phyloP scores from a whole-genome alignment of 2,329 filamentous ascomycete species.

The Monilinia fructicola region DNA sequence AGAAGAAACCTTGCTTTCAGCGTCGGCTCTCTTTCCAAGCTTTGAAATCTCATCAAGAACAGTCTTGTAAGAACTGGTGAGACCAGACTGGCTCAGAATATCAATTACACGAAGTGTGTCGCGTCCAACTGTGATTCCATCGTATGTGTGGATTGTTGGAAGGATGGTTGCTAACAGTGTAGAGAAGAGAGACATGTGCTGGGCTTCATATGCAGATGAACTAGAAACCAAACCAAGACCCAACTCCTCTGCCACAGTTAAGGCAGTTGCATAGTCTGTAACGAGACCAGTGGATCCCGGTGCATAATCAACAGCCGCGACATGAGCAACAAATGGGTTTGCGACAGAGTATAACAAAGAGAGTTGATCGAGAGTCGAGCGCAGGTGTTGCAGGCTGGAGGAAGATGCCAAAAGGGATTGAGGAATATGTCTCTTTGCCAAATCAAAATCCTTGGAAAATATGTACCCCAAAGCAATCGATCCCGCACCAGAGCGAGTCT shows the following conservation, averaged over 20 bases:
- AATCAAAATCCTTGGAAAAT: conserved; percentile 94
- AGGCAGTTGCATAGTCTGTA: conserved; percentile 79
- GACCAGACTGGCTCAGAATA: conserved; percentile 68
- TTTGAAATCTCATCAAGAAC: conserved; percentile 61
- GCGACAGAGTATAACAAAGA: conserved; percentile 87
- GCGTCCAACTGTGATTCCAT: conserved; percentile 77
- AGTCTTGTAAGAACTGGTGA: conserved; percentile 67
- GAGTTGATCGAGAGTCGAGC: conserved; percentile 84
- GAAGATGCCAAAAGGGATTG: conserved; percentile 89
- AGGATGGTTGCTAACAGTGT: conserved; percentile 75
- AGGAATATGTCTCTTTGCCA: conserved; percentile 85
- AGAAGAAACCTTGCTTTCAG: conserved; percentile 68
- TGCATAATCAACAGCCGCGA: conserved; percentile 86
- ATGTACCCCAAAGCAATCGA: conserved; percentile 93
- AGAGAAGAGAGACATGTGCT: conserved; percentile 92
- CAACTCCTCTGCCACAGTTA: conserved; percentile 83
- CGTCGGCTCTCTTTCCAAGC: conserved; percentile 68
- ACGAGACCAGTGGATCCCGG: conserved; percentile 66
- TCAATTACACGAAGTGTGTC: conserved; percentile 83
- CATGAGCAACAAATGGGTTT: conserved; percentile 88
- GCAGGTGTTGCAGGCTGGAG: conserved; percentile 75
- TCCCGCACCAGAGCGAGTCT: conserved; percentile 86
- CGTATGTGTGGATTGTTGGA: conserved; percentile 85
- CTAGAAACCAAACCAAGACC: conserved; percentile 84
- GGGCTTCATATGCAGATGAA: conserved; percentile 82